Percentiles rank a stretch among this genome's conserved stretches.
Conservation (phyloP, 148 eudicot species). For the Arctostaphylos glauca region DNA sequence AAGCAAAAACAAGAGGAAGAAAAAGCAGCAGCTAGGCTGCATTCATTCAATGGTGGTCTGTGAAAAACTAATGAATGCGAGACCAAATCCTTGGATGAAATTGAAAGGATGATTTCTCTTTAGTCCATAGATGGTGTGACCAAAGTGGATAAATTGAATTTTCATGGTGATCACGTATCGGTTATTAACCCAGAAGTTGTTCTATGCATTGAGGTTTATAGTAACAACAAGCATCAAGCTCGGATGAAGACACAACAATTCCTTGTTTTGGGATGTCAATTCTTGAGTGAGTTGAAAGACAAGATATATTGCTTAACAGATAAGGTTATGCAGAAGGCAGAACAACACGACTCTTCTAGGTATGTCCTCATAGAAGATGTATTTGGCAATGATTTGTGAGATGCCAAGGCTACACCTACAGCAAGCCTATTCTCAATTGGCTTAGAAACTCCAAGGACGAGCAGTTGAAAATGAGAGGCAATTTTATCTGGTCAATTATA, state of each 20-base stretch:
- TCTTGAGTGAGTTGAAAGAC: constrained; percentile 73
- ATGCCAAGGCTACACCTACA: constrained; percentile 61
- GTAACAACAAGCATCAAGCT: constrained; percentile 34
- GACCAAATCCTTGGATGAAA: constrained; percentile 8
- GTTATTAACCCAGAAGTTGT: constrained; percentile 60
- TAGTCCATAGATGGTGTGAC: constrained; percentile 36
- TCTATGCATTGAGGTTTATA: constrained; percentile 79
- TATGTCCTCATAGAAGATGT: constrained; percentile 86
- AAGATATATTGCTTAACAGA: constrained; percentile 77
- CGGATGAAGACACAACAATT: constrained; percentile 71
- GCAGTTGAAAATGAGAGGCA: constrained; percentile 75
- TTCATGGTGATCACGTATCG: constrained; percentile 34
- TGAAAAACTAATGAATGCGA: constrained; percentile 11
- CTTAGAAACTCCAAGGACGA: constrained; percentile 51
- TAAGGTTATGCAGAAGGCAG: constrained; percentile 67
- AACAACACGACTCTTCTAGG: constrained; percentile 69
- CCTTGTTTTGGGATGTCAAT: constrained; percentile 74
- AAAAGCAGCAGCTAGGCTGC: constrained; percentile 66
- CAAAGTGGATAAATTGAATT: constrained; percentile 36
- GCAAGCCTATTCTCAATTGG: constrained; percentile 84
- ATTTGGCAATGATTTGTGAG: constrained; percentile 79
- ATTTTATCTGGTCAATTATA: constrained; percentile 61
- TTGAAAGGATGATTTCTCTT: constrained; percentile 47
- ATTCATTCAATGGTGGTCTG: constrained; percentile 49
- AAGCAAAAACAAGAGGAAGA: constrained; percentile 81